These are phyloP conservation scores for Trichoderma hamatum DNA, from an alignment of 2,329 filamentous ascomycete genomes.

Conservation along the genomic window DNA sequence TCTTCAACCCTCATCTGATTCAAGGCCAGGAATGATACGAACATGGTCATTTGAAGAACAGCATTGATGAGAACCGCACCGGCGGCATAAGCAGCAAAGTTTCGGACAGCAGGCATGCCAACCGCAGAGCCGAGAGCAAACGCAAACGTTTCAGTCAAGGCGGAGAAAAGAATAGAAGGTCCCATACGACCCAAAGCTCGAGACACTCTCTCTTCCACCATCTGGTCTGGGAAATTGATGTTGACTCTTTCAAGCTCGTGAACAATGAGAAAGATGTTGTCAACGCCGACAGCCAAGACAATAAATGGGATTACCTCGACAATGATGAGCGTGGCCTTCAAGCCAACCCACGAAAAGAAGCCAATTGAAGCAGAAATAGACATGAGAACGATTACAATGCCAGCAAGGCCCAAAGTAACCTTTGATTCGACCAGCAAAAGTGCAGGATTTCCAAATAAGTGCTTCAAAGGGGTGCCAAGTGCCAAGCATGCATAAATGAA, in stretches of 20 bases:
- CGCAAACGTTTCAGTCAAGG: constrained; percentile 89
- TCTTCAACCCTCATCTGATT: constrained; percentile 92
- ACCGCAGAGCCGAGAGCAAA: constrained; percentile 93
- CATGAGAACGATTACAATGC: constrained; percentile 95
- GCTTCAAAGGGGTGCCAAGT: constrained; percentile 79
- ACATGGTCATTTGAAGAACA: constrained; percentile 95
- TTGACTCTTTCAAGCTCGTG: constrained; percentile 98
- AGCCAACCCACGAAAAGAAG: constrained; percentile 85
- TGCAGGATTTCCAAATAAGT: constrained; percentile 79
- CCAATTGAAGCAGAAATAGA: constrained; percentile 95
- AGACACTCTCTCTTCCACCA: constrained; percentile 82
- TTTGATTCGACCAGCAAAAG: constrained; percentile 92
- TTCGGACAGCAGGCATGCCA: constrained; percentile 95
- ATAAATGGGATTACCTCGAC: constrained; percentile 98
- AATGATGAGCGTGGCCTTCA: constrained; percentile 96
- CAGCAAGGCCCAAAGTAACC: constrained; percentile 90
- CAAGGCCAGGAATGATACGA: constrained; percentile 84
- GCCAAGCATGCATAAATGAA: constrained; percentile 95
- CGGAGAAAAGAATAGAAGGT: constrained; percentile 92
- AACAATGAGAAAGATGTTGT: constrained; percentile 98
- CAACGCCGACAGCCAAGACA: constrained; percentile 92
- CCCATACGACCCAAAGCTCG: constrained; percentile 94
- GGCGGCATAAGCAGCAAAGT: constrained; percentile 95
- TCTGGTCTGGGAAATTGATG: constrained; percentile 83
- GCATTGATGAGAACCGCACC: constrained; percentile 98